These are phyloP conservation scores for Phellopilus nigrolimitatus DNA, from an alignment of 1,284 basidiomycete species.

Conservation along the genomic window DNA sequence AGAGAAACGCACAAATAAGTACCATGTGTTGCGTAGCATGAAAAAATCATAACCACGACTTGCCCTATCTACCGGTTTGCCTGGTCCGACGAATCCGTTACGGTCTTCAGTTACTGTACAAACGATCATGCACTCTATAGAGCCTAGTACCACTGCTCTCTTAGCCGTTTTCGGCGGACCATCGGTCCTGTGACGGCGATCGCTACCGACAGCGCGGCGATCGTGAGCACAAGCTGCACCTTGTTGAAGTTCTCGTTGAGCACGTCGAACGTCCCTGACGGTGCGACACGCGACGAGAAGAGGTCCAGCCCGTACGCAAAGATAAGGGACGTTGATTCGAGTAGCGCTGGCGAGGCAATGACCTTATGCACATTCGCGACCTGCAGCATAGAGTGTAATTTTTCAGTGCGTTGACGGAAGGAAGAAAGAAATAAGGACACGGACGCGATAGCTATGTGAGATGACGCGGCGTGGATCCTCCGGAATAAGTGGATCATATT, in stretches of 20 bases:
- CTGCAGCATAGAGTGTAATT: conserved; percentile 33
- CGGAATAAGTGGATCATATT: conserved; percentile 78
- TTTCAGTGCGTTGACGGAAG: conserved; percentile 4
- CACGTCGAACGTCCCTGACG: conserved; percentile 92
- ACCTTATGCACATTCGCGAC: conserved; percentile 65
- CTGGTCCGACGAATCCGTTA: too few species aligned
- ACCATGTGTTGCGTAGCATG: too few species aligned
- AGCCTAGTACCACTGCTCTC: conserved; percentile 61
- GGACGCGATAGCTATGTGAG: conserved; percentile 74
- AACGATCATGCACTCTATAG: not conserved
- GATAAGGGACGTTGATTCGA: conserved; percentile 91
- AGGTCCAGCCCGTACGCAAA: conserved; percentile 85
- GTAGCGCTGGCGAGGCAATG: conserved; percentile 72
- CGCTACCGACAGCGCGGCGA: conserved; percentile 65
- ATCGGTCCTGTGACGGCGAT: conserved; percentile 76
- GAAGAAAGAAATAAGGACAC: conserved; percentile 22
- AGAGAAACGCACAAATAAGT: too few species aligned
- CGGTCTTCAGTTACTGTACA: too few species aligned
- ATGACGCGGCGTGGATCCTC: conserved; percentile 72
- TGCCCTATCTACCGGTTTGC: too few species aligned
- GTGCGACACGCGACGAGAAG: conserved; percentile 79
- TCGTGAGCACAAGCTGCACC: conserved; percentile 82
- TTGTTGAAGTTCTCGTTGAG: conserved; percentile 92
- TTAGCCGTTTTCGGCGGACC: conserved; percentile 58
- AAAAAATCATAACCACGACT: too few species aligned